Base-by-base conservation (phyloP, 2,329 filamentous ascomycete genomes). In the Pseudocercospora fijiensis region DNA sequence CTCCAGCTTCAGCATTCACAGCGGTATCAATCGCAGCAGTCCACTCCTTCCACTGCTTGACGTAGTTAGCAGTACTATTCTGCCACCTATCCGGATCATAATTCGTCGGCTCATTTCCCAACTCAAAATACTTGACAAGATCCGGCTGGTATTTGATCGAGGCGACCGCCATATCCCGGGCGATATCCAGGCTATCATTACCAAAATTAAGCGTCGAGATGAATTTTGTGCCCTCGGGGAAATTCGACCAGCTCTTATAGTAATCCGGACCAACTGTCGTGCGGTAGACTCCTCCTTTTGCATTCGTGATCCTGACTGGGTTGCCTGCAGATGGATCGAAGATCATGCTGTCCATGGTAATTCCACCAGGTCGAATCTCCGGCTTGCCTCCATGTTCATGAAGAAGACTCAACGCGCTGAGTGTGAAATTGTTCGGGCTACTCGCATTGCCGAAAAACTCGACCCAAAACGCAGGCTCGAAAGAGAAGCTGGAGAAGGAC, bases 301-400 rank as follows among this genome's bases (percentile, higher is more conserved):
- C 33, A 55, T 70, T 72, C 2, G 69, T 72, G 2, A 68, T 72
- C 8, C 72, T 65, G 2, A 69, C 66, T 2, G 69, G 68, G 37
- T 72, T 59, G 8, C 67, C 66, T n/a, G 69, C 72, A 1, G 61
- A 37, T 11, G 63, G 37, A 20, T 72, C 58, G 43, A 73, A 74
- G 22, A 74, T 71, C 72, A 74, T 71, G 24, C 63, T 68, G 57
- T 74, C 72, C 72, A 74, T 74, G 0, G 72, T 74, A 45, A 73
- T 73, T 1, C 72, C 72, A 20, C 72, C 72, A 1, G 72, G 72
- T 1, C 72, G 62, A 22, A 74, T 72, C 16, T 57, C 64, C 0
- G 72, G 72, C n/a, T 66, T 65, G 1, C 70, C 69, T 24, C 72
- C 72, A 70, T 72, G 72, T 26, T 70, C 66, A 26, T 68, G 64